Base-by-base conservation (phyloP, 768 basidiomycete genomes). In the Hortiboletus campestris region DNA sequence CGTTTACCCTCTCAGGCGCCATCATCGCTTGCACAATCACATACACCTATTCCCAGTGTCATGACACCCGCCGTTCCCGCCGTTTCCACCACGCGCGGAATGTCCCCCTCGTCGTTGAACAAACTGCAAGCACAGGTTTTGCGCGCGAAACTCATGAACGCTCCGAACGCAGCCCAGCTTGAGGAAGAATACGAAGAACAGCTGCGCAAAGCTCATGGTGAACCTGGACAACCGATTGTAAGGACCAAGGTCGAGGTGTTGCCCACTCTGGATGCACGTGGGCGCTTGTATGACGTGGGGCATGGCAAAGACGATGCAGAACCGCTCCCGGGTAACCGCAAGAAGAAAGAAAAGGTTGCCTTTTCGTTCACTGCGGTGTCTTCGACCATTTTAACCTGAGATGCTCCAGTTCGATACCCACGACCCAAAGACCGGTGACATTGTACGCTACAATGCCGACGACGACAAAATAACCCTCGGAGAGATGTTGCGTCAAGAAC, bases 401-500 rank as follows among this genome's bases (percentile, higher is more conserved):
- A 16, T 25, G 16, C 22, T 41, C 25, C 61, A 90, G 85, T 86
- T 94, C 58, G 93, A 96, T 70, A 94, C 91, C 1, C 89, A 89
- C 51, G 94, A 98, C 66, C 80, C 82, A 17, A 92, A 91, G 71
- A 94, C 94, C 0, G 95, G 95, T 6, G 91, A 98, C 49, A 76
- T 97, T 31, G 72, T 98, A 48, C 84, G 95, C 20, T 86, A 87
- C 70, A 94, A 96, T 71, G 85, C 89, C 3, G 94, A 98, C 63
- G 96, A 98, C 64, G 94, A 98, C 68, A 79, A 79, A 0, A 80
- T 84, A 20, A 90, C 93, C 0, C 78, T 98, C 5, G 90, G 90
- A 2, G 95, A 99, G 64, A 84, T 99, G 80, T 78, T 98, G 43
- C 82, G 97, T 32, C 94, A 97, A 68, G 97, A 99, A 69, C 81